Conservation (phyloP, 768 basidiomycete species). For the Termitomyces sp. region DNA sequence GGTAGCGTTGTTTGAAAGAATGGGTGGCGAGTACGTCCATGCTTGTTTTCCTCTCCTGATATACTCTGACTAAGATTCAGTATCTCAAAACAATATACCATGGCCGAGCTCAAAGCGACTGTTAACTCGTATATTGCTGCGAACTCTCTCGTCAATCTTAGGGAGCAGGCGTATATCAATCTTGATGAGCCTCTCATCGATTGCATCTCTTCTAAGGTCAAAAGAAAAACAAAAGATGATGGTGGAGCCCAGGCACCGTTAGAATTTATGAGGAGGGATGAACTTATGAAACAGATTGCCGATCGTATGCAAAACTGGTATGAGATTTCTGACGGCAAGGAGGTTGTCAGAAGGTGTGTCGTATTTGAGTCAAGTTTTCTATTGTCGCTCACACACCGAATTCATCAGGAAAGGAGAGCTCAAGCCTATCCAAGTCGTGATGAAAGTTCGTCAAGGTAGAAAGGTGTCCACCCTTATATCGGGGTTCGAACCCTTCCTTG, state of each 20-base stretch:
- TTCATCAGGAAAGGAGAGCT: constrained; percentile 68
- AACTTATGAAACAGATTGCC: constrained; percentile 49
- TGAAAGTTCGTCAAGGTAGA: constrained; percentile 75
- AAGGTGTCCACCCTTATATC: constrained; percentile 76
- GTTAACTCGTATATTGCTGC: constrained; percentile 62
- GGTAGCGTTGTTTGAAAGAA: constrained; percentile 57
- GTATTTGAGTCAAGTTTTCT: not conserved
- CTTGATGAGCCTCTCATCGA: constrained; percentile 48
- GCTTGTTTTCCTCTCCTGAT: not conserved
- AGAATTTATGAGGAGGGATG: constrained; percentile 68
- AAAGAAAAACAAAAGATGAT: constrained; percentile 27
- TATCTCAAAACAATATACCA: constrained; percentile 49
- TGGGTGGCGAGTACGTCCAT: constrained; percentile 56
- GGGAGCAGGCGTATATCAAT: constrained; percentile 68
- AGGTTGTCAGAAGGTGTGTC: constrained; percentile 57
- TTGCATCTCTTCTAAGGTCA: constrained; percentile 34
- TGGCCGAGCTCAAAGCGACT: constrained; percentile 50
- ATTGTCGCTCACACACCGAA: not conserved
- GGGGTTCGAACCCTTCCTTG: constrained; percentile 75
- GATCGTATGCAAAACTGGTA: constrained; percentile 79
- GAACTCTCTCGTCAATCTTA: constrained; percentile 60
- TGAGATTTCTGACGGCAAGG: constrained; percentile 55
- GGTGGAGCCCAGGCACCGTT: constrained; percentile 13
- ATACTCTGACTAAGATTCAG: constrained; percentile 30
- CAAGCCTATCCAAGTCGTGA: constrained; percentile 63